Evolutionary conservation across 225 moss, liverwort and hornwort species (phyloP).

Genomic region (Sphagnum contortum): DNA sequence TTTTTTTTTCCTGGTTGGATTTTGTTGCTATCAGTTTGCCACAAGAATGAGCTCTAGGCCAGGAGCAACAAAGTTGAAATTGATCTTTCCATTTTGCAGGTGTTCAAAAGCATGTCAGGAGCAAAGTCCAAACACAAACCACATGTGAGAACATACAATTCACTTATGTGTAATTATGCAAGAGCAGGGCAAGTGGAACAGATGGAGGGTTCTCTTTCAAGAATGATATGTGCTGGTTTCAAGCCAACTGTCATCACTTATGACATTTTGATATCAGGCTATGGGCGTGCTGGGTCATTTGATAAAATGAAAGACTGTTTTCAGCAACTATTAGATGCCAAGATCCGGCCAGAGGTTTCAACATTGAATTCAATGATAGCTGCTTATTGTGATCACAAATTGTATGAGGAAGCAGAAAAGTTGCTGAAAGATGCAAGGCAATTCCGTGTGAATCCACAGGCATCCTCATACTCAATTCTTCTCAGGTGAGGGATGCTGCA

Average conservation of each 20-base stretch:
- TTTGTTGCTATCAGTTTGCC: too few species aligned
- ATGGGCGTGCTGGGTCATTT: slow-evolving; percentile 48
- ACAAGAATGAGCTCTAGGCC: too few species aligned
- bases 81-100: slow-evolving; percentile 9
- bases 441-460: slow-evolving; percentile 35
- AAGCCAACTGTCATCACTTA: slow-evolving; percentile 43
- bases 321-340: slow-evolving; percentile 23
- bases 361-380: slow-evolving; percentile 63
- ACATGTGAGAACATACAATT: slow-evolving; percentile 64
- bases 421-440: slow-evolving; percentile 35
- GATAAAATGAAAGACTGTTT: slow-evolving; percentile 41
- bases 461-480: slow-evolving; percentile 45
- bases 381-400: slow-evolving; percentile 41
- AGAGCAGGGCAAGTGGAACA: slow-evolving; percentile 65
- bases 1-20: too few species aligned
- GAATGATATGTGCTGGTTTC: slow-evolving; percentile 40
- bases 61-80: too few species aligned
- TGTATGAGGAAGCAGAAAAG: slow-evolving; percentile 44
- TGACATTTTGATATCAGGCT: slow-evolving; percentile 63
- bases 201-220: slow-evolving; percentile 41
- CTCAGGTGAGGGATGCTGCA: slow-evolving; percentile 22
- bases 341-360: slow-evolving; percentile 37
- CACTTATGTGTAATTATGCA: slow-evolving; percentile 69
- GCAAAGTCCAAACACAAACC: slow-evolving; percentile 44
- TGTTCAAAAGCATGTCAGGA: slow-evolving; percentile 44